Conservation (phyloP, 2,329 filamentous ascomycete genomes). For the Trichoderma sp. region DNA sequence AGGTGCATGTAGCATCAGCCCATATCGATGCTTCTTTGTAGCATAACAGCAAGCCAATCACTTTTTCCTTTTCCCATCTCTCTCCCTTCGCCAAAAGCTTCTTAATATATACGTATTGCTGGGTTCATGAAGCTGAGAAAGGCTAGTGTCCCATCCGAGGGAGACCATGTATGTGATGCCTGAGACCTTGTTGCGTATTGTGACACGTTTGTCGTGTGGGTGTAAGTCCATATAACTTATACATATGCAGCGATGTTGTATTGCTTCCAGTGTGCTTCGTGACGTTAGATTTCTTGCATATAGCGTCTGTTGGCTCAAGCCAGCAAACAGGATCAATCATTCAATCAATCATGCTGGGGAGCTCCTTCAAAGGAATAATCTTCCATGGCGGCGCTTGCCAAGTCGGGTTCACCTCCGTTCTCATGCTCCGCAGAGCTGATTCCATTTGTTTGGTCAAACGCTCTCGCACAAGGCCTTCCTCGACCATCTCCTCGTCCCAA, state of each 20-base stretch:
- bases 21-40: background rate
- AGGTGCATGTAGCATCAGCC: background rate
- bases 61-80: background rate
- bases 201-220: background rate
- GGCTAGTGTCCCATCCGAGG: background rate
- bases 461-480: constrained; percentile 32
- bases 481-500: constrained; percentile 35
- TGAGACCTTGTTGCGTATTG: background rate
- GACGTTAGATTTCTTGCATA: background rate
- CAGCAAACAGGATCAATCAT: background rate
- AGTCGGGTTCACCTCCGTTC: constrained; percentile 26
- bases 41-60: background rate
- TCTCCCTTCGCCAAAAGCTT: background rate
- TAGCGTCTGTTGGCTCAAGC: background rate
- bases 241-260: background rate
- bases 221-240: background rate
- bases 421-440: constrained; percentile 35
- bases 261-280: background rate
- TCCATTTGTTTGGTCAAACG: constrained; percentile 39
- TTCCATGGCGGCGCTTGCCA: constrained; percentile 39
- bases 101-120: background rate
- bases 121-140: background rate
- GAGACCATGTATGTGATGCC: background rate
- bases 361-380: constrained; percentile 34
- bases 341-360: constrained; percentile 23